Percentiles rank a stretch among this genome's conserved stretches.
phyloP scores from a whole-genome alignment of 2,329 filamentous ascomycete species.

The Exutisphaerella laricina region DNA sequence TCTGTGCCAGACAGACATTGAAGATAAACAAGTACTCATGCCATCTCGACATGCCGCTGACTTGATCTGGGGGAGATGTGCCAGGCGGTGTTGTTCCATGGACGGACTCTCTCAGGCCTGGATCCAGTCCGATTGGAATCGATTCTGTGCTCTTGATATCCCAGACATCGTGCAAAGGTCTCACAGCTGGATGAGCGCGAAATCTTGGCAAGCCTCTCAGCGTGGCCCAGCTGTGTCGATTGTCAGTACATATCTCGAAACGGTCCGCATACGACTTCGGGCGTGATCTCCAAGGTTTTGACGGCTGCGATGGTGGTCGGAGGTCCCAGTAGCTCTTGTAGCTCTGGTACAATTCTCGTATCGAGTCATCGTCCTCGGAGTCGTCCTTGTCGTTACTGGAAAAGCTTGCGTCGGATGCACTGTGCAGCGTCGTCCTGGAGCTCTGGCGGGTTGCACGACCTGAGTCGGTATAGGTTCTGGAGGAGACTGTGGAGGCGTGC shows the following conservation, averaged over 20 bases:
- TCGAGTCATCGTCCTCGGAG: background rate
- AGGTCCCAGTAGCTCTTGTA: too few species aligned
- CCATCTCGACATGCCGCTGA: background rate
- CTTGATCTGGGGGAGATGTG: background rate
- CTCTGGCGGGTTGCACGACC: background rate
- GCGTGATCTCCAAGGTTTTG: too few species aligned
- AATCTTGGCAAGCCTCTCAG: background rate
- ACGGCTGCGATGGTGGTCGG: too few species aligned
- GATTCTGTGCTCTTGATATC: background rate
- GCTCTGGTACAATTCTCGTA: background rate
- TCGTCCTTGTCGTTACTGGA: background rate
- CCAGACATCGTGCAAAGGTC: slow-evolving; percentile 1
- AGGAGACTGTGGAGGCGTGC: background rate
- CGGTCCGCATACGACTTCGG: too few species aligned
- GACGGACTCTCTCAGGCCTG: background rate
- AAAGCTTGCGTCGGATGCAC: background rate
- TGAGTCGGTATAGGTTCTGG: slow-evolving; percentile 1
- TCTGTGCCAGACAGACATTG: slow-evolving; percentile 18
- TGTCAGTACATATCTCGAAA: too few species aligned
- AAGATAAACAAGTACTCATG: slow-evolving; percentile 25
- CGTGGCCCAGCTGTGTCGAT: background rate
- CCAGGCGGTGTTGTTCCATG: background rate
- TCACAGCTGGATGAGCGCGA: slow-evolving; percentile 1
- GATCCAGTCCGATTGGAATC: background rate
- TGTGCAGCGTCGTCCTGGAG: background rate